phyloP scores from a whole-genome alignment of 208 protist species.

The Wallacemonas sp. region DNA sequence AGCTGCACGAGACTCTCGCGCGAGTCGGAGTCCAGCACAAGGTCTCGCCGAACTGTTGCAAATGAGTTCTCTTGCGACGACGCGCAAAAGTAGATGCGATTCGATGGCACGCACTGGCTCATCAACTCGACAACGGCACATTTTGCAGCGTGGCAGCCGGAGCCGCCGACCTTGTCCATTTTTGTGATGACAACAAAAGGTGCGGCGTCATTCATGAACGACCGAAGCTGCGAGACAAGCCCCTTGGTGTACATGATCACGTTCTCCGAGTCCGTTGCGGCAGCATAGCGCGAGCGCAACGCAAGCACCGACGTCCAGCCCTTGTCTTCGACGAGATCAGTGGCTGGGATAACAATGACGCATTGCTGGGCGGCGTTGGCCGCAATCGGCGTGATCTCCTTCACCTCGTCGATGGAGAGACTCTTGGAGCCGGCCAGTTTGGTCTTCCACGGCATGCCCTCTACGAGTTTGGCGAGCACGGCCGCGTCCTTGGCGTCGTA shows the following conservation, averaged over 20 bases:
- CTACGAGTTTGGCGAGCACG: constrained; percentile 51
- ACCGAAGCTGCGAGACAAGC: constrained; percentile 45
- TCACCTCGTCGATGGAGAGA: constrained; percentile 31
- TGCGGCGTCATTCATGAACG: constrained; percentile 54
- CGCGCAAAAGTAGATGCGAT: constrained; percentile 73
- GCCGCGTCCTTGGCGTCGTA: constrained; percentile 40
- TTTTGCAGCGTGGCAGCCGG: constrained; percentile 36
- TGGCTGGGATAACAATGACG: constrained; percentile 73
- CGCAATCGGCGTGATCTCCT: constrained; percentile 37
- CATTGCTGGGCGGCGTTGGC: constrained; percentile 71
- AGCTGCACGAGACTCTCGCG: constrained; percentile 53
- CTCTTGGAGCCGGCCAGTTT: constrained; percentile 46
- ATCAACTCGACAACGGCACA: constrained; percentile 43
- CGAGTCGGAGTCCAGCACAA: constrained; percentile 50
- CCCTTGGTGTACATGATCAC: constrained; percentile 53
- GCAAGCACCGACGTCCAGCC: constrained; percentile 65
- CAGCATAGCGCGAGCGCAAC: constrained; percentile 44
- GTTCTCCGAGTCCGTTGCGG: constrained; percentile 40
- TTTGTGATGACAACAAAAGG: constrained; percentile 79
- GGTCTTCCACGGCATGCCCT: constrained; percentile 75
- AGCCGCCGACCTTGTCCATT: constrained; percentile 83
- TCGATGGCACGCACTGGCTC: constrained; percentile 64
- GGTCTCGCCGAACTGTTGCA: constrained; percentile 23
- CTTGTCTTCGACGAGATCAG: constrained; percentile 67
- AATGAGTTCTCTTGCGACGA: constrained; percentile 45